Conservation (phyloP, 345 rosid species). For the Crucihimalaya himalaica region DNA sequence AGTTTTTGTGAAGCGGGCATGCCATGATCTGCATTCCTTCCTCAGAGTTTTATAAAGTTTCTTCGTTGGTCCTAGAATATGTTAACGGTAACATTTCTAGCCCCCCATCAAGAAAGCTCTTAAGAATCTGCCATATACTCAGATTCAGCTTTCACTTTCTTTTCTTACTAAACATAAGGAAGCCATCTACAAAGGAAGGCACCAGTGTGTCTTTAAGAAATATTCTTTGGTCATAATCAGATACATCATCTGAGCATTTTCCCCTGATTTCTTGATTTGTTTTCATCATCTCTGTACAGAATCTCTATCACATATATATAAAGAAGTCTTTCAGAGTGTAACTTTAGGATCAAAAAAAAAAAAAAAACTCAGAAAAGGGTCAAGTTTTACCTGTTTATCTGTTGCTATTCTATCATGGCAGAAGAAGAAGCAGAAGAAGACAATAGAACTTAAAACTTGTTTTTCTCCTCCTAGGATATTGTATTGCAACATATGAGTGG, state of each 20-base stretch:
- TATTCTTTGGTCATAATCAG: constrained; percentile 36
- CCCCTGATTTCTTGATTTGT: constrained; percentile 38
- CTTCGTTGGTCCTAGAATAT: constrained; percentile 35
- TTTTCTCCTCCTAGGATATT: constrained; percentile 13
- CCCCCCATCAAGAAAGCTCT: constrained; percentile 28
- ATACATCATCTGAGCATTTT: constrained; percentile 41
- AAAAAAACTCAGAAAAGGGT: constrained; percentile 8
- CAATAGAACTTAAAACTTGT: constrained; percentile 13
- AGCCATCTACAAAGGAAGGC: constrained; percentile 40
- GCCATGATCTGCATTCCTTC: constrained; percentile 65
- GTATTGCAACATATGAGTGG: constrained; percentile 28
- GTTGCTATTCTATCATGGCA: constrained; percentile 26
- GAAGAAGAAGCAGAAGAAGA: constrained; percentile 19
- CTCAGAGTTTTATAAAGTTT: constrained; percentile 11
- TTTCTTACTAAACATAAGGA: constrained; percentile 33
- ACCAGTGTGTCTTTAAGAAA: constrained; percentile 22
- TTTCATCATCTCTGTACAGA: constrained; percentile 41
- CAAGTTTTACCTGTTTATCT: constrained; percentile 25
- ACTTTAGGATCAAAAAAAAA: constrained; percentile 2
- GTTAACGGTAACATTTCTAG: constrained; percentile 42
- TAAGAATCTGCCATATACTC: constrained; percentile 45
- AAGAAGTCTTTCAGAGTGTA: constrained; percentile 34
- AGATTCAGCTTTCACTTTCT: constrained; percentile 29
- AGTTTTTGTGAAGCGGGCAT: constrained; percentile 73
- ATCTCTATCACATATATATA: constrained; percentile 31